Base-by-base conservation (phyloP, 2,329 filamentous ascomycete species). In the Pseudogymnoascus sp. region DNA sequence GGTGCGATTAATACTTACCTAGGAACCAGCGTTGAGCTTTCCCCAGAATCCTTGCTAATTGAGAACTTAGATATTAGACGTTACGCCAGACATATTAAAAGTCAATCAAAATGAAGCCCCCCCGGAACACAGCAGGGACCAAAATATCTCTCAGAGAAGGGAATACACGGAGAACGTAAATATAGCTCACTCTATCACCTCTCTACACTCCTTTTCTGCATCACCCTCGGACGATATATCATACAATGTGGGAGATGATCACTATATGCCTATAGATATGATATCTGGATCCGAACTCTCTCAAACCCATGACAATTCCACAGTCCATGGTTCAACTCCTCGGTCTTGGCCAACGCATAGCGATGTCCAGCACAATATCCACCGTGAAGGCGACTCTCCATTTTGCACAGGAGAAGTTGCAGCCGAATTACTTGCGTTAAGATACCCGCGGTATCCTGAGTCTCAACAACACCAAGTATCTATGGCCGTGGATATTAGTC, bases 381-480 rank as follows among this genome's bases (percentile, higher is more conserved):
- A 19, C 10, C 26, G 11, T 50, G 53, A 59, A 59, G 53, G 10
- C 11, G 53, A 21, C 53, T 62, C 64, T 42, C 29, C 31, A n/a
- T 60, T 50, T 23, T 31, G 50, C 35, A 60, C 63, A 10, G 59
- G 64, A 62, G 64, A 66, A 62, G 65, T 65, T 21, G 65, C 65
- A 29, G 64, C 65, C 23, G 64, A 67, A 38, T 42, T 67, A 26
- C 42, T 67, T 29, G 56, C 64, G 11, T 56, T 67, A 26, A 50
- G 66, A 23, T 65, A 66, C 26, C 44, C 65, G 31, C 62, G 40
- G 46, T 23, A 59, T 53, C 62, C 61, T 11, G 15, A 35, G 21
- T 46, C n/a, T 19, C 33, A 40, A 61, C 23, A 42, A 61, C 10
- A 46, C 4, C 31, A 40, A 10, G 21, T 15, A 29, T 15, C 40